Percentiles rank a stretch among this genome's conserved stretches.
Evolutionary conservation across 495 filamentous ascomycete genomes (phyloP).

Genomic region (Lasiosphaeria miniovina): DNA sequence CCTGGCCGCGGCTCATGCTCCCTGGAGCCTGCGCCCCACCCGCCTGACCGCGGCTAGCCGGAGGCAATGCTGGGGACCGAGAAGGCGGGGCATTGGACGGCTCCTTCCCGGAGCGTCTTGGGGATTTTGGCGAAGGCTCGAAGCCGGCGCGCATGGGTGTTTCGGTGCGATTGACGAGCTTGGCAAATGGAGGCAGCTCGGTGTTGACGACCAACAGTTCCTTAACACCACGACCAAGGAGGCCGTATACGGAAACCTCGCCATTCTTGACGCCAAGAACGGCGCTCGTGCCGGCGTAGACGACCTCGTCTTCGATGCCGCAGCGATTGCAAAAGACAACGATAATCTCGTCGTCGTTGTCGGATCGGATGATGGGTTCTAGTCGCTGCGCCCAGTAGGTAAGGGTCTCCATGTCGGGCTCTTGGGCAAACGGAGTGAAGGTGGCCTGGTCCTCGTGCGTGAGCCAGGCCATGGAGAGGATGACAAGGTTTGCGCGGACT

Average conservation of each 20-base stretch:
- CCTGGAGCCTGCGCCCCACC: too few relatives aligned
- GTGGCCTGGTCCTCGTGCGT: conserved; percentile 53
- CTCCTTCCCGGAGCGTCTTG: neutral
- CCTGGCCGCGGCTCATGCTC: neutral
- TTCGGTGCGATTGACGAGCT: conserved; percentile 24
- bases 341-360: conserved; percentile 60
- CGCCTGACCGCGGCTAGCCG: neutral
- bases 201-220: conserved; percentile 66
- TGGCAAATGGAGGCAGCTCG: conserved; percentile 27
- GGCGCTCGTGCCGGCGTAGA: conserved; percentile 86
- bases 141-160: neutral
- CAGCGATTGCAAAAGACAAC: conserved; percentile 82
- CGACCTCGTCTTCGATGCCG: conserved; percentile 64
- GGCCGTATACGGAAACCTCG: conserved; percentile 62
- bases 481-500: conserved; percentile 63
- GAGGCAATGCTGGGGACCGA: neutral
- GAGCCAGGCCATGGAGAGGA: conserved; percentile 89
- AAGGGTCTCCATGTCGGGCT: conserved; percentile 77
- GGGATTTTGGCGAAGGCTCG: conserved; percentile 5
- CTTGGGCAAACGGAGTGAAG: conserved; percentile 38
- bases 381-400: conserved; percentile 84
- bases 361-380: conserved; percentile 63
- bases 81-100: neutral
- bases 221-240: conserved; percentile 62
- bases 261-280: conserved; percentile 73